Evolutionary conservation across 2,329 filamentous ascomycete genomes (phyloP), one percentile per base, ranked within the genome.

Genomic region (Aspergillus fijiensis): DNA sequence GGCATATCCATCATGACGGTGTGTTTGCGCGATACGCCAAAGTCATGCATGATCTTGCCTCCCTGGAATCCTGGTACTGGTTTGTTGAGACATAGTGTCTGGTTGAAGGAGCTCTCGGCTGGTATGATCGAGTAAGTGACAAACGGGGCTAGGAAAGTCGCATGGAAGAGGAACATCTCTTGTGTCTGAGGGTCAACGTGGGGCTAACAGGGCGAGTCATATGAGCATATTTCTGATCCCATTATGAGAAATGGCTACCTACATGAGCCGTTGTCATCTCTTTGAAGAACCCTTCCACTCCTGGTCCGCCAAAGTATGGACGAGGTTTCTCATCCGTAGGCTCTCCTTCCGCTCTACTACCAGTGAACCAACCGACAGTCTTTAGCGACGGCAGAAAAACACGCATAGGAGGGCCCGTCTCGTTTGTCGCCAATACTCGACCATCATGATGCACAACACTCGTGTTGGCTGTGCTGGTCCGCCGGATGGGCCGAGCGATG

Each of bases 21-120:
- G 66, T 89, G 82, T 5, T 69, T 72, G 5, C 76, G 79, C 1
- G 87, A 89, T 1, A 88, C 87, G 14, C 88, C 88, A 72, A 90
- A 91, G 70, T 91, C 88, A 69, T 91, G 89, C 87, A 91, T 91
- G 82, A 91, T 88, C 69, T 88, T 89, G 1, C 87, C 84, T 1
- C 84, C 84, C 4, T 78, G 77, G 27, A 90, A 79, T 0, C 87
- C 87, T 0, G 86, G 83, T 0, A 91, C 80, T 0, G 86, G 77
- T 6, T 79, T 74, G 63, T 85, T 85, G 58, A 89, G 58, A 52
- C 35, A 31, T 1, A 29, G 75, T 3, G 12, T 39, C 19, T 42
- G 49, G 61, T 60, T 56, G 68, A 23, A 5, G 1, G 57, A 21
- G 4, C 23, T 68, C 33, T 67, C 71, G 49, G 71, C 69, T 2